Percentiles rank a stretch among this genome's conserved stretches.
Conservation (phyloP, 2,329 filamentous ascomycete genomes). For the Fusarium brevicatenulatum region DNA sequence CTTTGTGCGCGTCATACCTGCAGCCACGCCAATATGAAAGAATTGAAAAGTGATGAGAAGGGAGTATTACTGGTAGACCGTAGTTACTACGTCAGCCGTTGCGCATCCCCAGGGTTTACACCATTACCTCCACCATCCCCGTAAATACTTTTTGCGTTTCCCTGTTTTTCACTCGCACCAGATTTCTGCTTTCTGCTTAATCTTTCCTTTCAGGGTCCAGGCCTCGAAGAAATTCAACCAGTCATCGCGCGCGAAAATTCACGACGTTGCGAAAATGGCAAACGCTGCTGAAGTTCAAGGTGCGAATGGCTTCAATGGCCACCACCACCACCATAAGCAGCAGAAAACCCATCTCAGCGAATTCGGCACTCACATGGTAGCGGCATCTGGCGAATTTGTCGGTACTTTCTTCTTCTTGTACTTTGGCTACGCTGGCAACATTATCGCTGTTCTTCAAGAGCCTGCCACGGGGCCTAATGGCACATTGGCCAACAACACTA, state of each 20-base stretch:
- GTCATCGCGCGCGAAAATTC: not conserved
- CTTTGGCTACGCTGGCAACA: constrained; percentile 40
- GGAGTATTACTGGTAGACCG: not conserved
- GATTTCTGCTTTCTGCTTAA: not conserved
- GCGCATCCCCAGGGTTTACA: not conserved
- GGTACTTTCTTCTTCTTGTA: constrained; percentile 41
- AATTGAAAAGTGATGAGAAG: not conserved
- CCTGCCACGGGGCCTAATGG: constrained; percentile 15
- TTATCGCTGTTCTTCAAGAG: constrained; percentile 31
- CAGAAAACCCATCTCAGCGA: constrained; percentile 24
- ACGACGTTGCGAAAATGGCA: constrained; percentile 14
- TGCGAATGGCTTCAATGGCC: not conserved
- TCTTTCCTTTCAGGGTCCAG: not conserved
- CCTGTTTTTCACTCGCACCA: constrained; percentile 8
- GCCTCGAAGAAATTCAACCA: not conserved
- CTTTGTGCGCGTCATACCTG: constrained; percentile 20
- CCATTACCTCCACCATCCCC: not conserved
- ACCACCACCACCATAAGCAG: not conserved
- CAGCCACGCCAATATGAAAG: constrained; percentile 9
- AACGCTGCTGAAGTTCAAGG: not conserved
- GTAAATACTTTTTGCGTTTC: not conserved
- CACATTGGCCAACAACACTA: constrained; percentile 23
- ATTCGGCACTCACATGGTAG: constrained; percentile 32
- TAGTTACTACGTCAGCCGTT: not conserved
- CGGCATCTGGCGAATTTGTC: constrained; percentile 35